Conservation (phyloP, 306 rosid genomes). For the Corylus heterophylla region DNA sequence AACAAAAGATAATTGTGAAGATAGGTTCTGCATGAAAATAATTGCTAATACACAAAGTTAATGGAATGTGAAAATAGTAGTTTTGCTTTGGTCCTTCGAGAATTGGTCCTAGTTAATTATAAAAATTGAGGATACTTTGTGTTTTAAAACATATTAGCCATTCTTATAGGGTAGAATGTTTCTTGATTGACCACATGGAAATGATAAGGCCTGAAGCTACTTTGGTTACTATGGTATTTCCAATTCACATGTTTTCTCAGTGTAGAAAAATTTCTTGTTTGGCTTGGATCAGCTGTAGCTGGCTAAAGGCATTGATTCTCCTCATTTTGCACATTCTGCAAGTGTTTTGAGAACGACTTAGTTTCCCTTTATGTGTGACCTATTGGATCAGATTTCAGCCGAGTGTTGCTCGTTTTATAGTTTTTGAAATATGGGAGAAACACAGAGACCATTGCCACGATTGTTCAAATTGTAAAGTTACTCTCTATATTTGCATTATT, state of each 20-base stretch:
- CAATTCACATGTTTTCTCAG: background rate
- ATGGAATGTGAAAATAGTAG: no score
- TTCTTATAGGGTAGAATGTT: background rate
- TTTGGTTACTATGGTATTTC: background rate
- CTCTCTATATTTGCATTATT: background rate
- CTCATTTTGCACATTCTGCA: background rate
- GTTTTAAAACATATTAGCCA: background rate
- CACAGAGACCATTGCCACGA: background rate
- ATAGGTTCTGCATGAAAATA: background rate
- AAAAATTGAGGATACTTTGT: background rate
- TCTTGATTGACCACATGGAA: slow-evolving; percentile 6
- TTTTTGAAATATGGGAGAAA: background rate
- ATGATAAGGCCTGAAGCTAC: background rate
- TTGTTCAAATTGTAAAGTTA: background rate
- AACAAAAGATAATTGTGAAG: background rate
- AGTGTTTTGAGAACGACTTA: background rate
- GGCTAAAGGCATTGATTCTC: background rate
- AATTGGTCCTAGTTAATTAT: slow-evolving; percentile 3
- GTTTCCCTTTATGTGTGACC: background rate
- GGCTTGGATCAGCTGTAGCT: background rate
- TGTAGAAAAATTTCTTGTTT: background rate
- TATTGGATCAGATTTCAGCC: background rate
- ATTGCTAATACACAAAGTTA: background rate
- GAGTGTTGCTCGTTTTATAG: background rate
- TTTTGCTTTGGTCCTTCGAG: background rate